Percentiles rank a stretch among this genome's conserved stretches.
Conservation (phyloP, 2,329 filamentous ascomycete species). For the Diaporthe sp. region DNA sequence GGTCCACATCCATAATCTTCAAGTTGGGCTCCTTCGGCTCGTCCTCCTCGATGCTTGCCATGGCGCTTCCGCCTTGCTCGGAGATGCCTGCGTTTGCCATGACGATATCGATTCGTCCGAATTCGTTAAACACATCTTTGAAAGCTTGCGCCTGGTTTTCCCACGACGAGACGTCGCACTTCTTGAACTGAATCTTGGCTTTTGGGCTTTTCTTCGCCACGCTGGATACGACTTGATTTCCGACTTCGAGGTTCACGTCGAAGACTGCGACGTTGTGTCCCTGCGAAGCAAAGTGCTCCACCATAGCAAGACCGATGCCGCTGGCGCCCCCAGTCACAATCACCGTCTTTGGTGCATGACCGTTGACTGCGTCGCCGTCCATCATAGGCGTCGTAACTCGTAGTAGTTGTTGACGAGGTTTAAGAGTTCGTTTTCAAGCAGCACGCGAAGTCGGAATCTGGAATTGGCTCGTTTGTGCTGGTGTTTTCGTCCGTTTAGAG, state of each 20-base stretch:
- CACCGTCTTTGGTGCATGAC: constrained; percentile 44
- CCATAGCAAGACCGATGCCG: constrained; percentile 54
- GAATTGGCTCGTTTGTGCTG: neutral
- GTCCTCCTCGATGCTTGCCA: constrained; percentile 47
- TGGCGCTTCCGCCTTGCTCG: constrained; percentile 53
- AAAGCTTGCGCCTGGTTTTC: constrained; percentile 50
- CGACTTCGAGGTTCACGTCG: constrained; percentile 50
- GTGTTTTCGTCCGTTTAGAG: neutral
- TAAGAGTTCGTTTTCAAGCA: neutral
- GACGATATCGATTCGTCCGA: constrained; percentile 58
- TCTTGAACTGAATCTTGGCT: constrained; percentile 49
- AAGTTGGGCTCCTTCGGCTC: constrained; percentile 53
- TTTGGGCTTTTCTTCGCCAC: constrained; percentile 47
- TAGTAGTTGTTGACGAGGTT: rapidly evolving
- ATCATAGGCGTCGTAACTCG: neutral
- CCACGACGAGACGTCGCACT: constrained; percentile 56
- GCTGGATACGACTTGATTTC: constrained; percentile 45
- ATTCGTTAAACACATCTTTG: constrained; percentile 44
- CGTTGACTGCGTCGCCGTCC: neutral
- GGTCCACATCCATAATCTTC: constrained; percentile 55
- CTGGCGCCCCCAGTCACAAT: constrained; percentile 55
- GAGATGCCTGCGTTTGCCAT: constrained; percentile 66
- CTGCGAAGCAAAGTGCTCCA: constrained; percentile 51
- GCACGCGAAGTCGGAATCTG: neutral
- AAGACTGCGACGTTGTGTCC: constrained; percentile 52